Base-by-base conservation (phyloP, 371 early-diverging fungal species). In the Mortierella sp. region DNA sequence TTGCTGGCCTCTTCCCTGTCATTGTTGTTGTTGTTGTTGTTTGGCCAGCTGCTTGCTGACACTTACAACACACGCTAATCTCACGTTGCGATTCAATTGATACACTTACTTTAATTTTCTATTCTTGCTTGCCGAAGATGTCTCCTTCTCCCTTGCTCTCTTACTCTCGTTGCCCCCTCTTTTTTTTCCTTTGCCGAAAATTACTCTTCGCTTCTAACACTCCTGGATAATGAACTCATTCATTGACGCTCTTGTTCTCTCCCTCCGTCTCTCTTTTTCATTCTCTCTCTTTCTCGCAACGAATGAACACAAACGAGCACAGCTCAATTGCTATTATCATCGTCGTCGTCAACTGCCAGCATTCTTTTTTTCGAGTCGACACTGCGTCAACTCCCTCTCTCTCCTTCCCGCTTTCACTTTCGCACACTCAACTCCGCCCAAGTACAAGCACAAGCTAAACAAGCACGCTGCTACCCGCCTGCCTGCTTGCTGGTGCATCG, bases 111-210 rank as follows among this genome's bases (percentile, higher is more conserved):
- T 34, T 50, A 26, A 48, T 46, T n/a, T 40, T 40, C 11, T 69
- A n/a, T n/a, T 34, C 44, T 70, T 44, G 46, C 53, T 48, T 48
- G 72, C 53, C 53, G 43, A 43, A 51, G 19, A 51, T 72, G 48
- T 72, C 34, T 51, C 59, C 59, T 44, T 3, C 54, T 57, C 46
- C 37, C 55, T 34, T 64, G 31, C 64, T 46, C 57, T 2, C 61
- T 74, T 21, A 57, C 59, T n/a, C 51, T 46, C n/a, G 3, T 61
- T 74, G 44, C 9, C 74, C 48, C 64, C 69, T 51, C 46, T 53
- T 24, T 67, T 67, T 61, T 16, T 77, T 54, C n/a, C 44, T 6
- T 54, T 67, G 73, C 72, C 37, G 53, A 72, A 48, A 51, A n/a
- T 31, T 40, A 54, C n/a, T 54, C 11, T 14, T 14, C 16, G 16